phyloP scores from a whole-genome alignment of 1,284 basidiomycete species.

The Amylostereum areolatum region DNA sequence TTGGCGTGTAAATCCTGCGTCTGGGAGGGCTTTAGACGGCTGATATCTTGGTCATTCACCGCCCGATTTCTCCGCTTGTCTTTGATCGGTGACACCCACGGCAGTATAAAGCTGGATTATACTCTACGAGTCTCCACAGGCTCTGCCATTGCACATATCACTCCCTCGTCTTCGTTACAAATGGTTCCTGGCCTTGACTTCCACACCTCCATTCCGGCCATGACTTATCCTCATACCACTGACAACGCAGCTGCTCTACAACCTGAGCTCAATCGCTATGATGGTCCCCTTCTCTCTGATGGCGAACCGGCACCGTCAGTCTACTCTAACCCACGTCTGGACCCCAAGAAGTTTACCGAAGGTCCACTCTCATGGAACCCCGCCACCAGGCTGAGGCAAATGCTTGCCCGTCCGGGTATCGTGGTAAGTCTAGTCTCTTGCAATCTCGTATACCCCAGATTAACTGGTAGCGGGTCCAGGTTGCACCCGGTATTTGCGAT shows the following conservation, averaged over 20 bases:
- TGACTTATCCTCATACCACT: neutral
- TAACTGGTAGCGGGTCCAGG: constrained; percentile 25
- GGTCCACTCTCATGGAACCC: constrained; percentile 63
- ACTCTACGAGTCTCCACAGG: too few relatives aligned
- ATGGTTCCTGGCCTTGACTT: constrained; percentile 8
- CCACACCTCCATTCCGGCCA: neutral
- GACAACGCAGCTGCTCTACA: neutral
- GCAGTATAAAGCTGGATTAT: too few relatives aligned
- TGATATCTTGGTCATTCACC: too few relatives aligned
- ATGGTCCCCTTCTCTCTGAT: neutral
- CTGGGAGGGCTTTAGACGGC: too few relatives aligned
- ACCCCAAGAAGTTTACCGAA: constrained; percentile 65
- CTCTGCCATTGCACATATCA: too few relatives aligned
- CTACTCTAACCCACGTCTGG: constrained; percentile 55
- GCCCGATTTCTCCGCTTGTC: too few relatives aligned
- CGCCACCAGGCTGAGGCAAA: constrained; percentile 65
- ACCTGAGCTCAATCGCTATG: too few relatives aligned
- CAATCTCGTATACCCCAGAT: neutral
- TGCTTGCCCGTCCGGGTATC: constrained; percentile 72
- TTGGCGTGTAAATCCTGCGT: too few relatives aligned
- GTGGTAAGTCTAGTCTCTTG: constrained; percentile 42
- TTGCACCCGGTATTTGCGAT: constrained; percentile 77
- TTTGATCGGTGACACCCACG: too few relatives aligned
- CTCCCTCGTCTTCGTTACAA: neutral
- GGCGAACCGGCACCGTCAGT: constrained; percentile 4